Base-by-base conservation (phyloP, 352 stramenopile species). In the Pythium dissotocum region DNA sequence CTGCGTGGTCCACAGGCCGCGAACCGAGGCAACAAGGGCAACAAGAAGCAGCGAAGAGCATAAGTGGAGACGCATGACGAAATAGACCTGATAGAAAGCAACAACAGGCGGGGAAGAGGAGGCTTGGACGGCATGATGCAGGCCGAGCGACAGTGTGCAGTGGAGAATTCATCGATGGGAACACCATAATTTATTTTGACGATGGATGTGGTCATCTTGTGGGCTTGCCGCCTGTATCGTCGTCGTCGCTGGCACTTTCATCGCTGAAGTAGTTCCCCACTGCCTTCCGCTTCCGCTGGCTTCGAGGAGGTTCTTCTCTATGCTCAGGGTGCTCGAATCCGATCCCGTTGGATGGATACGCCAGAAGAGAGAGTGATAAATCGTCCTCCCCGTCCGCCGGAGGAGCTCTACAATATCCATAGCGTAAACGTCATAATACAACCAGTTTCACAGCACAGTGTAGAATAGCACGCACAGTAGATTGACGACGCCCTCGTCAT, bases 241-340 rank as follows among this genome's bases (percentile, higher is more conserved):
- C 81, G 4, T 77, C 73, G 49, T 90, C 85, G 59, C 82, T 91
- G 9, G 80, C 82, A 33, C 89, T 85, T 58, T 94, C 85, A 61
- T 93, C 85, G 42, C 85, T 94, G 38, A 94, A 94, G 69, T 94
- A 94, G 28, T 69, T 76, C 28, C 51, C 79, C 26, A 75, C 42
- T 46, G 82, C 84, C 52, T 42, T 62, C 9, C 73, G 71, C 36
- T 78, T 76, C 8, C 76, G 71, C 28, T 53, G 46, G 6, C 75
- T 75, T 35, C 49, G 32, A 38, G 60, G 49, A 26, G 46, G 12
- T 38, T 66, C 10, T 53, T 33, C 33, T 33, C 18, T 21, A 54
- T 12, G n/a, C 13, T 32, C 49, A 6, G 4, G 26, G 13, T 21
- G 38, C 13, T 14, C 28, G 57, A 26, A 56, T 6, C 3, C 58